Evolutionary conservation across 2,329 filamentous ascomycete genomes (phyloP).

Genomic region (Penicillium paneum): DNA sequence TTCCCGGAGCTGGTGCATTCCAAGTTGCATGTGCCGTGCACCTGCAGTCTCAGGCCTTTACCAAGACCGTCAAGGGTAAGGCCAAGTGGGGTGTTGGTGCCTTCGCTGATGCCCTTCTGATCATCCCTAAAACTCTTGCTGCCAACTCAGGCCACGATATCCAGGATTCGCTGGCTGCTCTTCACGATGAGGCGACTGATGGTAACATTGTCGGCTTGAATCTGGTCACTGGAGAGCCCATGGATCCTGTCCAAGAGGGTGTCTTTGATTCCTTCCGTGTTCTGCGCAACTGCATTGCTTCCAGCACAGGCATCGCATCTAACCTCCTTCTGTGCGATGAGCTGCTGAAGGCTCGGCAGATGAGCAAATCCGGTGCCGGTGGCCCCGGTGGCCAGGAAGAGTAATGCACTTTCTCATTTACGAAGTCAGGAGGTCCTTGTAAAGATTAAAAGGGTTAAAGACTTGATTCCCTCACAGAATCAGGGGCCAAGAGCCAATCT

Average conservation of each 20-base stretch:
- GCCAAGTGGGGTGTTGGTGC: slow-evolving; percentile 93
- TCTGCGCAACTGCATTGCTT: slow-evolving; percentile 87
- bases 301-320: slow-evolving; percentile 89
- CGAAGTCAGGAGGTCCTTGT: slow-evolving; percentile 21
- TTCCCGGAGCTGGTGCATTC: slow-evolving; percentile 92
- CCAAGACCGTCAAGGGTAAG: slow-evolving; percentile 93
- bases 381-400: slow-evolving; percentile 45
- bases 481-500: slow-evolving; percentile 9
- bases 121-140: slow-evolving; percentile 96
- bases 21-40: slow-evolving; percentile 89
- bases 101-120: slow-evolving; percentile 88
- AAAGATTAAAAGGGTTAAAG: slow-evolving; percentile 21
- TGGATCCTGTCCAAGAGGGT: slow-evolving; percentile 90
- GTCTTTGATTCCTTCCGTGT: slow-evolving; percentile 97
- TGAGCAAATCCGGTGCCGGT: slow-evolving; percentile 56
- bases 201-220: slow-evolving; percentile 85
- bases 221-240: slow-evolving; percentile 80
- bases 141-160: slow-evolving; percentile 96
- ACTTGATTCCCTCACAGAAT: slow-evolving; percentile 13
- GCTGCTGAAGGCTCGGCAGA: slow-evolving; percentile 94
- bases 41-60: slow-evolving; percentile 80
- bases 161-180: slow-evolving; percentile 81
- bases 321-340: slow-evolving; percentile 96
- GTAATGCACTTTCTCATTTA: slow-evolving; percentile 30
- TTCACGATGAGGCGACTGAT: slow-evolving; percentile 82